Base-by-base conservation (phyloP, 768 basidiomycete genomes). In the Mrakia gelida region DNA sequence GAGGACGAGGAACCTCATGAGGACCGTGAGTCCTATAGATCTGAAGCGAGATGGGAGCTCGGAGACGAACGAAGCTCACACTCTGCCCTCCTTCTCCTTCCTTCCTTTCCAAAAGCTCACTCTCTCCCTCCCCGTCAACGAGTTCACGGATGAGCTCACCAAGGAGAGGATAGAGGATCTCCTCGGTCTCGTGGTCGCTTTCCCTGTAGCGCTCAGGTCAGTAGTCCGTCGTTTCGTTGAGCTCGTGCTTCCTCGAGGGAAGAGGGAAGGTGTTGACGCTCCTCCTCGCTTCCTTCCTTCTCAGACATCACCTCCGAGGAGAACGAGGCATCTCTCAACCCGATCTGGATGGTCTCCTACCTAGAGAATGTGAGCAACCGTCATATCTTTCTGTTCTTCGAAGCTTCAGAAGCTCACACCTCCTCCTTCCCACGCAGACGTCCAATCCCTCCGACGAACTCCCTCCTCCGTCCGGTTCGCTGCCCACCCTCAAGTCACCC, bases 271-370 rank as follows among this genome's bases (percentile, higher is more conserved):
- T 52, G 18, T 13, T 34, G 73, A 56, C 11, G 21, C 15, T 56
- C 72, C 8, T 56, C 21, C 11, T 73, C 13, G 11, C 28, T 28
- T 74, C 38, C 4, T 68, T 28, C 16, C 38, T n/a, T 8, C 23
- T 13, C 67, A 77, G 76, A 30, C 76, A 77, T 34, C 76, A 77
- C 23, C 71, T 77, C 13, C 52, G 70, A 26, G 76, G 76, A 9
- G 76, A 77, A 62, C 45, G 43, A 61, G 76, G 76, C 23, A 43
- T 72, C 30, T 41, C 76, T n/a, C 71, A 77, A 23, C 68, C 52
- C 23, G 76, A 77, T 77, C 70, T 77, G 26, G 76, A 77, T 26
- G 76, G 63, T 13, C 70, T 77, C 11, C 70, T 77, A 9, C 76
- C 76, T 11, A 49, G 65, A 30, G 68, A 62, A 38, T 77, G 75